These are phyloP conservation scores for Trypanosoma caninum DNA, from an alignment of 208 protist genomes.

Conservation along the genomic window DNA sequence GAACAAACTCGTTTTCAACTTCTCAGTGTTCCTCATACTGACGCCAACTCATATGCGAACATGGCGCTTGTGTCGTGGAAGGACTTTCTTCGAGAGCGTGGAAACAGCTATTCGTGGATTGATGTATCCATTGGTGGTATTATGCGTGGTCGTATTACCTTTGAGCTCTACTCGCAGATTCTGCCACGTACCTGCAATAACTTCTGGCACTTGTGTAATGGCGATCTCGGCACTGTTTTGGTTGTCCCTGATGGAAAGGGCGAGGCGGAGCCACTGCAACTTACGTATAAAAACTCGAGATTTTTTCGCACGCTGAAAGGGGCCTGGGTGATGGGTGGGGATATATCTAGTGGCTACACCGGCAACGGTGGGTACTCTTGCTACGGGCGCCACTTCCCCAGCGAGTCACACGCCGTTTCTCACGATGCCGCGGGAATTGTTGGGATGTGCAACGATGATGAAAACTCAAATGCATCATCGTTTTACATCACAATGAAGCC, in stretches of 20 bases:
- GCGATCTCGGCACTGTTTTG: constrained; percentile 38
- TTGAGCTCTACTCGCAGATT: constrained; percentile 86
- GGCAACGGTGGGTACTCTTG: constrained; percentile 92
- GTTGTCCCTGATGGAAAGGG: constrained; percentile 17
- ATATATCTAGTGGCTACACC: constrained; percentile 73
- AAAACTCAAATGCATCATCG: constrained; percentile 79
- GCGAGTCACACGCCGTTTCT: constrained; percentile 93
- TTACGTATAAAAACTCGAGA: constrained; percentile 87
- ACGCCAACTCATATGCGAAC: constrained; percentile 54
- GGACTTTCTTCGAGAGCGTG: constrained; percentile 51
- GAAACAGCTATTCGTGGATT: constrained; percentile 84
- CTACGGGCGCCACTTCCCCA: constrained; percentile 89
- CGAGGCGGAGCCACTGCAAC: constrained; percentile 24
- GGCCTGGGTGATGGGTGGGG: constrained; percentile 95
- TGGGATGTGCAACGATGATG: constrained; percentile 90
- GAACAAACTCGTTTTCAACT: constrained; percentile 45
- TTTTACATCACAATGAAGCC: constrained; percentile 87
- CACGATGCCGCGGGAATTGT: constrained; percentile 78
- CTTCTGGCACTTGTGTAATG: constrained; percentile 88
- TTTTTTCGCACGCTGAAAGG: constrained; percentile 93
- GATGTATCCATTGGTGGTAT: constrained; percentile 38
- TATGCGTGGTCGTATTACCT: constrained; percentile 54
- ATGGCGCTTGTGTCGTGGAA: constrained; percentile 49
- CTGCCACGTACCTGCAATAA: constrained; percentile 90
- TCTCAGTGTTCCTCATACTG: constrained; percentile 18